Evolutionary conservation across 2,329 filamentous ascomycete genomes (phyloP).

Genomic region (Xylaria sp.): DNA sequence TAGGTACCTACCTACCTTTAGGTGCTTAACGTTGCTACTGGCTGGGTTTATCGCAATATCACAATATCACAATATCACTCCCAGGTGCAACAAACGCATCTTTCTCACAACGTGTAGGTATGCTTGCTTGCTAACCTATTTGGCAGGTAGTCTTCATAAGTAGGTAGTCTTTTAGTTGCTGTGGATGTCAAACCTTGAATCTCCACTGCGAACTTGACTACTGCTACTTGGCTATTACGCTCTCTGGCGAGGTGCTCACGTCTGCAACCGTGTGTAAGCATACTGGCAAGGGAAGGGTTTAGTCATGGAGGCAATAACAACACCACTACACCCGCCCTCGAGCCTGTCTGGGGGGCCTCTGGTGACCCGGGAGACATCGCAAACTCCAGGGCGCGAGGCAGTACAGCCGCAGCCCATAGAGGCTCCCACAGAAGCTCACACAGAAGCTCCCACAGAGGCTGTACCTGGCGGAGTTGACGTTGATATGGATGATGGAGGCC

Average conservation of each 20-base stretch:
- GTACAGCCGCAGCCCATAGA: slow-evolving; percentile 4
- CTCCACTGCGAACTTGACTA: background rate
- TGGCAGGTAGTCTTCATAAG: background rate
- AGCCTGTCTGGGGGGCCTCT: background rate
- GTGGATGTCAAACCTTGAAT: background rate
- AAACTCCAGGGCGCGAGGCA: slow-evolving; percentile 15
- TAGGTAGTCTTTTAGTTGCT: slow-evolving; percentile 14
- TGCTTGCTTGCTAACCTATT: background rate
- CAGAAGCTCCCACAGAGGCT: background rate
- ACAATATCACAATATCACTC: no score
- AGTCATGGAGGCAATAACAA: slow-evolving; percentile 17
- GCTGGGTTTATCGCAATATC: no score
- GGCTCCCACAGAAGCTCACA: no score
- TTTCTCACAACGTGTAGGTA: background rate
- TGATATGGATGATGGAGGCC: background rate
- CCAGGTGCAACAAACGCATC: no score
- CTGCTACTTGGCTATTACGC: background rate
- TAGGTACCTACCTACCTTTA: background rate
- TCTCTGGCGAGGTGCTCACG: background rate
- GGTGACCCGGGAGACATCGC: slow-evolving; percentile 8
- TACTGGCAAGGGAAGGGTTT: background rate
- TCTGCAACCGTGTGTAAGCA: background rate
- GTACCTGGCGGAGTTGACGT: background rate
- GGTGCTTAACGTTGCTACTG: no score
- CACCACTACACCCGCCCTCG: background rate